Evolutionary conservation across 2,329 filamentous ascomycete species (phyloP).

Genomic region (Rhynchosporium graminicola): DNA sequence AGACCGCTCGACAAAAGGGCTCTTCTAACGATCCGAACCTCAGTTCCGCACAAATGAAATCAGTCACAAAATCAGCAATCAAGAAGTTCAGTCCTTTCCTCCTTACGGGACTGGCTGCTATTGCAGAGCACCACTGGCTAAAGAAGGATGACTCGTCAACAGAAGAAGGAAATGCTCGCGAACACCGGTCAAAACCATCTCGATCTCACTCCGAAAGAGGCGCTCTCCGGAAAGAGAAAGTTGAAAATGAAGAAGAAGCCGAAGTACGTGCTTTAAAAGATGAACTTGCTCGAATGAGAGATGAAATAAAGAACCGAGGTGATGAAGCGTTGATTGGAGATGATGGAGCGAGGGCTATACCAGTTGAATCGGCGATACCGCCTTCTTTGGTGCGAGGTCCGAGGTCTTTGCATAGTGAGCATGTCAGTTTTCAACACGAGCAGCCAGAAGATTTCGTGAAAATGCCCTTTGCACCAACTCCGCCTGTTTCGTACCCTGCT

Average conservation of each 20-base stretch:
- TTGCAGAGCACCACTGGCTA: constrained; percentile 26
- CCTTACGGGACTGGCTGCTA: constrained; percentile 24
- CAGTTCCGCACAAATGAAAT: constrained; percentile 1
- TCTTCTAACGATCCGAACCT: background rate
- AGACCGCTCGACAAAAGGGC: too few species aligned
- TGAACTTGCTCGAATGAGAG: constrained; percentile 17
- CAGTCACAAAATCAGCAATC: constrained; percentile 8
- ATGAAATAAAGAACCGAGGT: constrained; percentile 6
- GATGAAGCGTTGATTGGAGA: background rate
- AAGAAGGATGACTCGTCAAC: constrained; percentile 16
- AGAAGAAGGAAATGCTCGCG: background rate
- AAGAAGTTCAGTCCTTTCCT: constrained; percentile 29
- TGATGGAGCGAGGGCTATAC: background rate
- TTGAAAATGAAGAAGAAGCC: background rate
- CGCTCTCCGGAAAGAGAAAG: background rate
- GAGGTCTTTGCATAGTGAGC: background rate
- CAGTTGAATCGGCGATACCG: background rate
- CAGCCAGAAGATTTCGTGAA: background rate
- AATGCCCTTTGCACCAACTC: constrained; percentile 13
- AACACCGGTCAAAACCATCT: background rate
- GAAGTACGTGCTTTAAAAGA: constrained; percentile 10
- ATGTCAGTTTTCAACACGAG: background rate
- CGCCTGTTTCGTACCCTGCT: constrained; percentile 3
- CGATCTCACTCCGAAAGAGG: background rate
- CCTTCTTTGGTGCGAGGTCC: constrained; percentile 2